Base-by-base conservation (phyloP, 179 eudicot genomes). In the Beta macrorhiza region DNA sequence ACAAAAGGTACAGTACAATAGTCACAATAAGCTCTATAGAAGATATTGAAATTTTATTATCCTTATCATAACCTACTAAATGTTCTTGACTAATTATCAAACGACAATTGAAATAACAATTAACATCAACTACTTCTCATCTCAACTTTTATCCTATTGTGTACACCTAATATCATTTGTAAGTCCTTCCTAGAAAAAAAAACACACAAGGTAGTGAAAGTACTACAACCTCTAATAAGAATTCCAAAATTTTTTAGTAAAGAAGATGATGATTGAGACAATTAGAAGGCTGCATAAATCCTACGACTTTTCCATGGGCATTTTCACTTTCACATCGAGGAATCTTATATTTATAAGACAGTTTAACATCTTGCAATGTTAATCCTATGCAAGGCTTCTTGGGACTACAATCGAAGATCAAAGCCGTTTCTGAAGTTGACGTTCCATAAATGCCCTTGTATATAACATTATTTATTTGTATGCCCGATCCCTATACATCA, bases 371-470 rank as follows among this genome's bases (percentile, higher is more conserved):
- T 47, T 82, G 61, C 75, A 87, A 61, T 20, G 51, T 78, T n/a
- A 84, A 7, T 51, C 82, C 82, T 25, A 19, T 0, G 72, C 87
- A 87, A 0, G 87, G 87, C 20, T 49, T 72, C 58, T 22, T 78
- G 3, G 80, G 52, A 63, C 89, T 87, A 65, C 89, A 87, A 74
- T 87, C 80, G 13, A 87, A 80, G 19, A 29, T 80, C 47, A 87
- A 20, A 0, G 85, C 82, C 4, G 71, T 74, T 55, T 67, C 11
- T 11, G 82, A 56, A 0, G 87, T 74, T 15, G 89, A 82, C 45
- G 89, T 82, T 25, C 89, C 89, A 1, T 68, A 58, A 9, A 87
- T 80, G 0, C 47, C 45, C 44, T 80, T 52, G 74, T 84, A 87
- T 45, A 20, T 11, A 0, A 87, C 82, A 37, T 82, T 79, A 5